These are phyloP conservation scores for Trypanosoma brucei DNA, from an alignment of 208 protist genomes.

Conservation along the genomic window DNA sequence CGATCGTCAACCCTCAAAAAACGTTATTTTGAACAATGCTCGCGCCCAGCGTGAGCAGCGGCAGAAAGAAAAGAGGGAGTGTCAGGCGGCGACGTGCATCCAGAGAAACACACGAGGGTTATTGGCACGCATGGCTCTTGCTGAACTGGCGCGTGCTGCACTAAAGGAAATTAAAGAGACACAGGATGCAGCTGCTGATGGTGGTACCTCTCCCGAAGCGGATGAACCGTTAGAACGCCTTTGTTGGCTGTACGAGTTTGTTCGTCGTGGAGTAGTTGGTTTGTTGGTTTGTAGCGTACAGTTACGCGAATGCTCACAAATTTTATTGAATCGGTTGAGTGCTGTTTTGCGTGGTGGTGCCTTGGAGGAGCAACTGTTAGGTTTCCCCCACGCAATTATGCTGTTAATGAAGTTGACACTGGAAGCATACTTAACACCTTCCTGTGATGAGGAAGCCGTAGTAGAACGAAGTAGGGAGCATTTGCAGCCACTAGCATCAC, in stretches of 20 bases:
- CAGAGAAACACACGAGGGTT: conserved; percentile 44
- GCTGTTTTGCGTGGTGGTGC: conserved; percentile 1
- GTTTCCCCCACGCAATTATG: background rate
- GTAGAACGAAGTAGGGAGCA: conserved; percentile 2
- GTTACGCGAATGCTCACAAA: conserved; percentile 1
- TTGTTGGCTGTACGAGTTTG: conserved; percentile 21
- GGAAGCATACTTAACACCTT: conserved; percentile 1
- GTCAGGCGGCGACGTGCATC: conserved; percentile 30
- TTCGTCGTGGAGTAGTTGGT: conserved; percentile 5
- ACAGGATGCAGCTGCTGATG: background rate
- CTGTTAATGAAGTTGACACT: conserved; percentile 7
- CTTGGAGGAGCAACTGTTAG: conserved; percentile 8
- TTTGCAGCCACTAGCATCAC: conserved; percentile 2
- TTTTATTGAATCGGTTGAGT: conserved; percentile 5
- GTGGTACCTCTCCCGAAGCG: background rate
- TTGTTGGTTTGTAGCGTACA: background rate
- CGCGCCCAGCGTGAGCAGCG: conserved; percentile 39
- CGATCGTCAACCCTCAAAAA: conserved; percentile 49
- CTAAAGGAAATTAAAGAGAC: conserved; percentile 2
- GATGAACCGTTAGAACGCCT: conserved; percentile 6
- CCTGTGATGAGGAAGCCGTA: conserved; percentile 1
- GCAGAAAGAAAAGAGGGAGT: conserved; percentile 37
- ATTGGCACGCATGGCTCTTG: conserved; percentile 28
- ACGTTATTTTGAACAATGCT: conserved; percentile 48
- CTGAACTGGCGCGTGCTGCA: conserved; percentile 9